Conservation (phyloP, 2,329 filamentous ascomycete species). For the Fusarium duplospermum region DNA sequence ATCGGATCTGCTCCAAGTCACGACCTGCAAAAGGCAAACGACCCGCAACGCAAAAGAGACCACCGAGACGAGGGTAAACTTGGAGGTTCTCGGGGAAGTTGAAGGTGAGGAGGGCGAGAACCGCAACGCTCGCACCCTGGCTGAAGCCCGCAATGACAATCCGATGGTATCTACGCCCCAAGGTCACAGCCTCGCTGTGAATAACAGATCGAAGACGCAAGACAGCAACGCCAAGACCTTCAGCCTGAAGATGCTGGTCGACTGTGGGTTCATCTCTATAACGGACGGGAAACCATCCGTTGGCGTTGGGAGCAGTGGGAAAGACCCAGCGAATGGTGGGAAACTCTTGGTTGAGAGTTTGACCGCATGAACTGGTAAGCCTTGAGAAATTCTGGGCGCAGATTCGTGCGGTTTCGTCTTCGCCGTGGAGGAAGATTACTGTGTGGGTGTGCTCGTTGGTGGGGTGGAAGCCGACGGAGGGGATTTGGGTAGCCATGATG, state of each 20-base stretch:
- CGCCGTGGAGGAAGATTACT: conserved; percentile 58
- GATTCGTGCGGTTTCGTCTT: conserved; percentile 52
- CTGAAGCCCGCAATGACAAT: conserved; percentile 59
- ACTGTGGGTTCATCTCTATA: conserved; percentile 48
- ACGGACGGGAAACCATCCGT: conserved; percentile 64
- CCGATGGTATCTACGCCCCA: conserved; percentile 52
- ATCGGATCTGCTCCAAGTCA: conserved; percentile 45
- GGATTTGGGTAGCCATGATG: background rate
- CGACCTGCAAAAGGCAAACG: conserved; percentile 51
- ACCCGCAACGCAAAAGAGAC: conserved; percentile 53
- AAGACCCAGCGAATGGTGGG: conserved; percentile 63
- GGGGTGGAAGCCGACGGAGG: background rate
- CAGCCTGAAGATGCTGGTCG: conserved; percentile 53
- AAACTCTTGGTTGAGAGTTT: conserved; percentile 52
- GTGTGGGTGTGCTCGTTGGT: conserved; percentile 53
- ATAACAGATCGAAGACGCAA: conserved; percentile 48
- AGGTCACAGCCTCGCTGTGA: conserved; percentile 47
- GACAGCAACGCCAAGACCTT: conserved; percentile 55
- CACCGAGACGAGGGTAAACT: conserved; percentile 34
- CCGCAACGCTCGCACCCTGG: conserved; percentile 56
- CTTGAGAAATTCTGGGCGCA: conserved; percentile 46
- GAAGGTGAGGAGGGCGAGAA: conserved; percentile 53
- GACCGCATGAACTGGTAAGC: conserved; percentile 45
- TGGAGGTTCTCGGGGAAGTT: conserved; percentile 22
- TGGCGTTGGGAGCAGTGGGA: conserved; percentile 45